Percentiles rank a stretch among this genome's conserved stretches.
phyloP scores from a whole-genome alignment of 345 rosid species.

The sweet orange (Citrus sinensis) region DNA sequence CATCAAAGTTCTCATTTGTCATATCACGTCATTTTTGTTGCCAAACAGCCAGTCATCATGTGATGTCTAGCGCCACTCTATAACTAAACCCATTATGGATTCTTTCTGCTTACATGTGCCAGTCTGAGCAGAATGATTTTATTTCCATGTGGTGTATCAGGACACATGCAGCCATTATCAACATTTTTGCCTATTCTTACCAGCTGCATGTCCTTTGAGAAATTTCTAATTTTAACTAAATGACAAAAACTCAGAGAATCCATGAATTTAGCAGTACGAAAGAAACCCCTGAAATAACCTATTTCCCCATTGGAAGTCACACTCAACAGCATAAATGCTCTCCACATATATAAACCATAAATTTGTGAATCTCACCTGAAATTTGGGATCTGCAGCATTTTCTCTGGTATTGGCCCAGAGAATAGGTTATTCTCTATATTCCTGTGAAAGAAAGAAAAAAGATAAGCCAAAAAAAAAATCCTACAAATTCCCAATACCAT shows the following conservation, averaged over 20 bases:
- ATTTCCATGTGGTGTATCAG: not conserved
- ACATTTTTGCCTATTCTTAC: not conserved
- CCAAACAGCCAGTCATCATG: not conserved
- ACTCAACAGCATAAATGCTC: conserved; percentile 1
- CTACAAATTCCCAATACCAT: not conserved
- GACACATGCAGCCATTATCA: not conserved
- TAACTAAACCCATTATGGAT: not conserved
- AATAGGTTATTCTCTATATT: conserved; percentile 88
- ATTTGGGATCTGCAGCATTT: conserved; percentile 61
- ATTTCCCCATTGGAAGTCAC: not conserved
- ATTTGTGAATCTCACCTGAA: conserved; percentile 48
- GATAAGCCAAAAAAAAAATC: conserved; percentile 3
- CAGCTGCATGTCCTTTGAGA: not conserved
- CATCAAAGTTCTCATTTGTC: not conserved
- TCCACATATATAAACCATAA: not conserved
- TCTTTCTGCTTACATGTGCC: not conserved
- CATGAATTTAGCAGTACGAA: not conserved
- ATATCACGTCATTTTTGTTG: not conserved
- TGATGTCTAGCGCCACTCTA: not conserved
- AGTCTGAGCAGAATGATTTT: not conserved
- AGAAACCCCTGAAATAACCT: not conserved
- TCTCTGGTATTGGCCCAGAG: conserved; percentile 82
- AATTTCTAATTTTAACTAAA: not conserved
- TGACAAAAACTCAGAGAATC: not conserved
- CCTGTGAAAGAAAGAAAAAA: conserved; percentile 40